Evolutionary conservation across 495 filamentous ascomycete species (phyloP), one percentile per base, ranked within the genome.

Genomic region (Penicillium bovifimosum): DNA sequence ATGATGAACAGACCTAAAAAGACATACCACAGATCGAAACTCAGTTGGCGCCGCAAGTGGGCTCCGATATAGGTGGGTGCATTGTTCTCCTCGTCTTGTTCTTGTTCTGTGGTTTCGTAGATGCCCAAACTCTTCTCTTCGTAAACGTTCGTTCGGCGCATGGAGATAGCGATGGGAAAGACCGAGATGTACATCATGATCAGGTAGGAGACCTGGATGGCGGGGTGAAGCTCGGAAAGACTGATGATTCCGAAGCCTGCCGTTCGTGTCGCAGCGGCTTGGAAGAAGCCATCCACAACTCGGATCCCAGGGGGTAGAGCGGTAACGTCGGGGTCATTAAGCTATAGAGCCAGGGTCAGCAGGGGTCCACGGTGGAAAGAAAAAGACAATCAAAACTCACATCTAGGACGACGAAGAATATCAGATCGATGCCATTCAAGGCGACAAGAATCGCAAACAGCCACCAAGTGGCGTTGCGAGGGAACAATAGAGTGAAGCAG

Each of bases 141-240:
- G 75, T 97, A 97, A 9, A 96, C 91, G 66, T 97, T 97, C 32
- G 92, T 96, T 45, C 88, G 80, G 51, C 92, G 86, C 60, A 96
- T 83, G 26, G 87, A 92, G 51, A 97, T 96, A 55, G 92, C 92
- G 59, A 96, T 92, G 24, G 92, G 92, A 60, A 95, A 90, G 35
- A 96, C 88, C 41, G 92, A 96, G 55, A 97, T 97, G 67, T 97
- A 97, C 92, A 97, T 97, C 92, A 97, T 97, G 69, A 97, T 84
- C 69, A 96, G 69, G 73, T 96, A 96, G 14, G 90, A 96, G 4
- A 93, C 87, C 62, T 97, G 92, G 10, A 96, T 90, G 2, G 86
- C 92, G 0, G 92, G 92, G 60, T 96, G 92, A 11, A 97, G 76
- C 0, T 74, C 67, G 6, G 87, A 73, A 20, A 97, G 70, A 53